Base-by-base conservation (phyloP, 2,329 filamentous ascomycete species). In the Pezicula rhizophila region DNA sequence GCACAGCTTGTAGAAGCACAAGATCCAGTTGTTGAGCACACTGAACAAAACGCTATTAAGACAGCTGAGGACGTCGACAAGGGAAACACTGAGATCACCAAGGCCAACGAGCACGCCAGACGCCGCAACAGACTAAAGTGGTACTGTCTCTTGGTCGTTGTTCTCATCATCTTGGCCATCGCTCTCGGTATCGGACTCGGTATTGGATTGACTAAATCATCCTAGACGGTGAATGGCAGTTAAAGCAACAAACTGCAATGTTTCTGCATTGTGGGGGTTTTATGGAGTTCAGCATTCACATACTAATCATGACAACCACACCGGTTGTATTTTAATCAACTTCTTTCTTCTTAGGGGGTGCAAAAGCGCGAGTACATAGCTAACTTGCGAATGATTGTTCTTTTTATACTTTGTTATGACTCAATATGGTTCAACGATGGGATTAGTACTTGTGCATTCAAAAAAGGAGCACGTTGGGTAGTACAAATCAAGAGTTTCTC, bases 111-210 rank as follows among this genome's bases (percentile, higher is more conserved):
- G 55, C 78, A 78, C 59, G 87, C 86, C 44, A 75, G 78, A 56
- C 76, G 80, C 58, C 77, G 79, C 58, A 78, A 86, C 60, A 87
- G 82, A 73, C 78, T 89, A 69, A 92, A 92, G 75, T 91, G 88
- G 87, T 89, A 80, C 78, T 88, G 84, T 63, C 71, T 87, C 52
- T 68, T 81, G 52, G 72, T 90, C 51, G 70, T 73, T 42, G 57
- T 80, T 18, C 70, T 84, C 64, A 79, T 83, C 64, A 66, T 80
- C 60, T 64, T 84, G 45, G 78, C 73, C 47, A 74, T 84, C 52
- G 78, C 73, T 49, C 64, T 82, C 12, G 77, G 75, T 43, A 61
- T 82, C 45, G 68, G 65, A 39, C 57, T 78, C 45, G 63, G 62
- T 17, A 49, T 66, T 50, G 61, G 60, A 12, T 52, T 66, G 41